Base-by-base conservation (phyloP, 1,284 basidiomycete genomes). In the Trichosporon asahii region DNA sequence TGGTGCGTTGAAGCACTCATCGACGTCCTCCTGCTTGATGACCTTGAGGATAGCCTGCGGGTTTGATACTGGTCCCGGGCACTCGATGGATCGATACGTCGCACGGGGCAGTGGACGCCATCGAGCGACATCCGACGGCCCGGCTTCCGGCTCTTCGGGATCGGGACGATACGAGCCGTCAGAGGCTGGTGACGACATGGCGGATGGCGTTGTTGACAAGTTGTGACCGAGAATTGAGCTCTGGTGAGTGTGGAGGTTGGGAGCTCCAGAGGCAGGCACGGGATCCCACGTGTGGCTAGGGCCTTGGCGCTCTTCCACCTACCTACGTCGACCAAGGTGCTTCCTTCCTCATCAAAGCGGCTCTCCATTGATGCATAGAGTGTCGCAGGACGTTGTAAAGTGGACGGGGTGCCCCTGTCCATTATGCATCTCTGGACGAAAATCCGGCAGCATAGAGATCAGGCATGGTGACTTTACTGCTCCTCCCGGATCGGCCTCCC, bases 51-150 rank as follows among this genome's bases (percentile, higher is more conserved):
- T 92, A 0, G 86, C 79, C 1, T 85, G 79, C 11, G 78, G 73
- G n/a, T 78, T 73, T 21, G 86, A 84, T 66, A 97, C 90, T 74
- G 93, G 93, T 67, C 93, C 93, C 7, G 94, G 94, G 83, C 94
- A 95, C 82, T 97, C 94, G 74, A 97, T 85, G 2, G 92, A 90
- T 76, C 91, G 92, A 81, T 90, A 91, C 23, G 88, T 85, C 3
- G 85, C 85, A 35, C 87, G 85, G 8, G 90, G 88, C 9, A 94
- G 85, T 6, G 87, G 83, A 15, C 75, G 83, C 69, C 85, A 83
- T 9, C 83, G 85, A 0, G 88, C 87, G 12, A 61, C 57, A 18
- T 61, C 57, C 27, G 57, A 33, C 11, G 57, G 57, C 15, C 57
- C 57, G 7, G 27, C 29, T 31, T 61, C 57, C 29, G 15, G 14